Evolutionary conservation across 495 filamentous ascomycete species (phyloP).

Genomic region (Peziza echinospora): DNA sequence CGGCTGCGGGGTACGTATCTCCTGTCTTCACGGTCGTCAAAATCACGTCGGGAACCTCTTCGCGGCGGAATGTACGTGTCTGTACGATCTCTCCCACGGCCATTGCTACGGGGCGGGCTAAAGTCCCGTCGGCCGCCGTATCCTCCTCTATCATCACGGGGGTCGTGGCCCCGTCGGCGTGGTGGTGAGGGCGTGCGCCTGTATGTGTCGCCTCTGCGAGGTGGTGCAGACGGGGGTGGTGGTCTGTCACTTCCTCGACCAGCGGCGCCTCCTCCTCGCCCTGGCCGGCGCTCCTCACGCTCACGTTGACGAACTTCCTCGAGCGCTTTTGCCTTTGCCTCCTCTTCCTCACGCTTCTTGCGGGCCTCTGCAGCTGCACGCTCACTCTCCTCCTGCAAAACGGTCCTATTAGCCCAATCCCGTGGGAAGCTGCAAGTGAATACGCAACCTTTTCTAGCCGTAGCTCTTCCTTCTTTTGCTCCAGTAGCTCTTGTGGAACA

Average conservation of each 20-base stretch:
- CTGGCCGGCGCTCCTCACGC: slow-evolving; percentile 45
- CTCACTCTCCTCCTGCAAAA: slow-evolving; percentile 51
- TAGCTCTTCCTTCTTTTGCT: slow-evolving; percentile 86
- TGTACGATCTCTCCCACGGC: slow-evolving; percentile 23
- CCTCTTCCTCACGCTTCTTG: slow-evolving; percentile 37
- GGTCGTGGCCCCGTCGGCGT: slow-evolving; percentile 32
- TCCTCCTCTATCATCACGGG: slow-evolving; percentile 26
- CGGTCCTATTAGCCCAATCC: no score
- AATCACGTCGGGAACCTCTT: slow-evolving; percentile 20
- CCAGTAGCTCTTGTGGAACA: slow-evolving; percentile 80
- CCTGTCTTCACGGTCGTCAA: slow-evolving; percentile 23
- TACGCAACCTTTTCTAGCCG: slow-evolving; percentile 84
- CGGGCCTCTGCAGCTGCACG: slow-evolving; percentile 45
- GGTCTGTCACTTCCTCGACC: slow-evolving; percentile 20
- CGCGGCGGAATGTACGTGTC: slow-evolving; percentile 31
- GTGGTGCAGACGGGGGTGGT: slow-evolving; percentile 21
- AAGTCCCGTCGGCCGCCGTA: slow-evolving; percentile 24
- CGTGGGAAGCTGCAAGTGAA: no score
- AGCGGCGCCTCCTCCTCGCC: slow-evolving; percentile 29
- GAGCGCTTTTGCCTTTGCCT: slow-evolving; percentile 34
- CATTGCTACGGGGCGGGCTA: slow-evolving; percentile 18
- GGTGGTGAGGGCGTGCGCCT: slow-evolving; percentile 42
- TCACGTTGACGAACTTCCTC: slow-evolving; percentile 50
- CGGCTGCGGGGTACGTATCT: slow-evolving; percentile 6
- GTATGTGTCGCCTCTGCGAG: slow-evolving; percentile 23